Conservation (phyloP, 495 filamentous ascomycete genomes). For the Penicillium ochrochloron region DNA sequence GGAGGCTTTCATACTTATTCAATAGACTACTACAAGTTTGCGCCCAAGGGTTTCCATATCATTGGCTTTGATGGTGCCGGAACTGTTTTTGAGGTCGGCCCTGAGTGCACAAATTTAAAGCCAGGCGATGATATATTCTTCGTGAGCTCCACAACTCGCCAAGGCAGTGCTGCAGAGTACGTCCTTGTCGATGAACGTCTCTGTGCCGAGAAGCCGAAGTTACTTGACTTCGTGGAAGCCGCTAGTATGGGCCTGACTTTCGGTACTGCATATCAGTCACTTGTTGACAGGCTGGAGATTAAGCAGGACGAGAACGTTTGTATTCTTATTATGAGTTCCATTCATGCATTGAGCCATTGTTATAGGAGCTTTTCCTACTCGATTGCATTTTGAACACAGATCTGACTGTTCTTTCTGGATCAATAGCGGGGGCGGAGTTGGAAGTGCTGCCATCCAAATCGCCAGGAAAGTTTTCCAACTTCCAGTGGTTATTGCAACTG, state of each 20-base stretch:
- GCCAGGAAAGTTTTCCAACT: constrained; percentile 28
- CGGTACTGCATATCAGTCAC: constrained; percentile 40
- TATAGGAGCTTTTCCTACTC: constrained; percentile 13
- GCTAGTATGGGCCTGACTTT: constrained; percentile 41
- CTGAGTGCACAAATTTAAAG: constrained; percentile 30
- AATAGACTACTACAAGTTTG: constrained; percentile 34
- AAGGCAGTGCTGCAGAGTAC: constrained; percentile 20
- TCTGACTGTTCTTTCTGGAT: constrained; percentile 4
- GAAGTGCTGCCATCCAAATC: constrained; percentile 20
- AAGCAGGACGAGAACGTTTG: constrained; percentile 32
- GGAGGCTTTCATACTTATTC: not conserved
- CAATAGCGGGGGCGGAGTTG: constrained; percentile 9
- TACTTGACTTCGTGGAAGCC: constrained; percentile 32
- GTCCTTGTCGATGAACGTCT: constrained; percentile 9
- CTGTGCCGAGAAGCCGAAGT: constrained; percentile 30
- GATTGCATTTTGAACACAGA: not conserved
- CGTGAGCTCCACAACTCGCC: constrained; percentile 32
- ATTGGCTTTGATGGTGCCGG: constrained; percentile 41
- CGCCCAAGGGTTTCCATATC: constrained; percentile 32
- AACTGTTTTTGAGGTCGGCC: constrained; percentile 27
- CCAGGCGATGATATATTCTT: constrained; percentile 40
- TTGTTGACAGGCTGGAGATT: constrained; percentile 41
- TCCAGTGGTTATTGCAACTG: constrained; percentile 38
- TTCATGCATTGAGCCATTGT: constrained; percentile 20
- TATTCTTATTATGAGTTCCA: constrained; percentile 30